Percentiles rank a stretch among this genome's conserved stretches.
phyloP scores from a whole-genome alignment of 139 green algal species.

The Spirogloea muscicola region DNA sequence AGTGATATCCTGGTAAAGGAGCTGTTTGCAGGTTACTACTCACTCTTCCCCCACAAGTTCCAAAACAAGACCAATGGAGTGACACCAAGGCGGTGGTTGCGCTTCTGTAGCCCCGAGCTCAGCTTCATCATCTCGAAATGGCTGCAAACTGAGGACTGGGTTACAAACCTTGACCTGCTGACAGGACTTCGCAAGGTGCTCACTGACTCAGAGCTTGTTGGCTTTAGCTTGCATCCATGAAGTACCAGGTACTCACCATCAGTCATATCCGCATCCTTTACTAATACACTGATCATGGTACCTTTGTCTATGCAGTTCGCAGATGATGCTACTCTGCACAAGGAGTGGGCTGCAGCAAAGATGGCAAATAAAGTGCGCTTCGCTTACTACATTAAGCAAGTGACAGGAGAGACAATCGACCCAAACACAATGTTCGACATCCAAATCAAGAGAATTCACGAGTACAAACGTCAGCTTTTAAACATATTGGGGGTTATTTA shows the following conservation, averaged over 20 bases:
- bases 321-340: constrained; percentile 76
- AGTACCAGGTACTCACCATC: too few relatives aligned
- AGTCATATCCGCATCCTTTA: background rate
- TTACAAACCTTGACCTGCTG: constrained; percentile 63
- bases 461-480: constrained; percentile 91
- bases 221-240: too few relatives aligned
- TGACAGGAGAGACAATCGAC: constrained; percentile 66
- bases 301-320: constrained; percentile 54
- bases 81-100: constrained; percentile 82
- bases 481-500: constrained; percentile 79
- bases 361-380: constrained; percentile 70
- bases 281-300: too few relatives aligned
- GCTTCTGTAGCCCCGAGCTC: constrained; percentile 94
- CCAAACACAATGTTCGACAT: constrained; percentile 77
- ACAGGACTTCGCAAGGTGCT: constrained; percentile 21
- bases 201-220: too few relatives aligned
- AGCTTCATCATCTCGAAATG: constrained; percentile 75
- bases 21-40: constrained; percentile 79
- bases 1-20: constrained; percentile 86
- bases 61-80: constrained; percentile 99
- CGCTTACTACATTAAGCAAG: constrained; percentile 63
- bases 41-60: constrained; percentile 77
- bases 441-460: constrained; percentile 83
- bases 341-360: constrained; percentile 84
- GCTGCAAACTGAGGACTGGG: constrained; percentile 81